A percentile compares a stretch with the other conserved stretches of the same genome.
Conservation (phyloP, 257 asterid species). For the Rehmannia glutinosa region DNA sequence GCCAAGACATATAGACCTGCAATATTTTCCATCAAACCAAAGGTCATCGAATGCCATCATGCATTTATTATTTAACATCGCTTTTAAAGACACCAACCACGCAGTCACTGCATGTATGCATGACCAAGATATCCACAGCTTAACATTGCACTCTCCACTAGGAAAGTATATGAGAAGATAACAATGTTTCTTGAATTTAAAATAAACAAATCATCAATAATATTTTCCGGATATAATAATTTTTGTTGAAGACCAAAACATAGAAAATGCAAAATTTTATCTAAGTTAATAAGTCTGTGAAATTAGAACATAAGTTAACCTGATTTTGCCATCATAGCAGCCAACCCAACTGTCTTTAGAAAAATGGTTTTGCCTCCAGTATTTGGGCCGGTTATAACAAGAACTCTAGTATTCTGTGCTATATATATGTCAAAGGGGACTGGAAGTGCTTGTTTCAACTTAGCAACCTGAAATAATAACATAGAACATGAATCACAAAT, state of each 20-base stretch:
- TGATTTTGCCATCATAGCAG: constrained; percentile 99
- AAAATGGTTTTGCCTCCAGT: constrained; percentile 99
- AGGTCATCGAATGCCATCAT: too few species aligned
- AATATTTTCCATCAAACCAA: constrained; percentile 25
- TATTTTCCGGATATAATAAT: neutral
- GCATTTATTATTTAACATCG: too few species aligned
- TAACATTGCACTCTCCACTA: neutral
- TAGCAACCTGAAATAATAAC: constrained; percentile 58
- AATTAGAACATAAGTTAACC: constrained; percentile 37
- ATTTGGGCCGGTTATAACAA: constrained; percentile 92
- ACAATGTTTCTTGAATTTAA: neutral
- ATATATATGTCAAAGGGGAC: constrained; percentile 79
- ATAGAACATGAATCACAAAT: constrained; percentile 4
- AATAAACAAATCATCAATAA: neutral
- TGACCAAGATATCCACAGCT: too few species aligned
- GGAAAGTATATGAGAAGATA: neutral
- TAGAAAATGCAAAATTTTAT: neutral
- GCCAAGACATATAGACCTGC: constrained; percentile 90
- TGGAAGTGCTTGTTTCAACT: constrained; percentile 63
- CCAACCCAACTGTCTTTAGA: constrained; percentile 94
- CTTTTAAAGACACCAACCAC: too few species aligned
- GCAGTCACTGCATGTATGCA: neutral
- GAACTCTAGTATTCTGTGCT: constrained; percentile 54
- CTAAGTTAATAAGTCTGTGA: neutral
- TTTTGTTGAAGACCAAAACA: neutral